Evolutionary conservation across 768 basidiomycete species (phyloP).

Genomic region (Pleurotus salmoneostramineus): DNA sequence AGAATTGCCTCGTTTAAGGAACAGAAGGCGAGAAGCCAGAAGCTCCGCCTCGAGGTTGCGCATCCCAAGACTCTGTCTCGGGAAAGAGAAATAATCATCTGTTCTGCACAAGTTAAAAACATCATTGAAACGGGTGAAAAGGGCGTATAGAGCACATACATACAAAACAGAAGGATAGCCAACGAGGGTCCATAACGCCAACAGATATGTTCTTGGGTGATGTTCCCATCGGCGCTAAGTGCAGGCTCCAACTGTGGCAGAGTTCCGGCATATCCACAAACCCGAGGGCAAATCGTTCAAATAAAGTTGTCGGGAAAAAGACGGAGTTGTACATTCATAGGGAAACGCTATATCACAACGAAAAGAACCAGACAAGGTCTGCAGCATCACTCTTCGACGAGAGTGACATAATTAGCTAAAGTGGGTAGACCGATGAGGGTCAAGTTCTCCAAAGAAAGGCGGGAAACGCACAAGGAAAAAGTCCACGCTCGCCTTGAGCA

Average conservation of each 20-base stretch:
- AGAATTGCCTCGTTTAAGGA: background rate
- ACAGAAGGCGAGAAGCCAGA: slow-evolving; percentile 3
- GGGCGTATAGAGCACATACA: background rate
- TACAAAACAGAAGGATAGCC: background rate
- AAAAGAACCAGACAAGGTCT: background rate
- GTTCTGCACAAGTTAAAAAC: too few species aligned
- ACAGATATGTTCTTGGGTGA: background rate
- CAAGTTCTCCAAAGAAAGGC: background rate
- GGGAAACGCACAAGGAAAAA: background rate
- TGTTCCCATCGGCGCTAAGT: background rate
- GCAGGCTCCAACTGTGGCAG: background rate
- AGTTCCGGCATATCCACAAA: background rate
- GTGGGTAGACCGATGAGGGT: background rate
- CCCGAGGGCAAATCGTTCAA: background rate
- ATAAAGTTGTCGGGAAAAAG: background rate
- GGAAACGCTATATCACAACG: background rate
- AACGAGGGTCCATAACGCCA: too few species aligned
- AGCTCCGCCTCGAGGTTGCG: background rate
- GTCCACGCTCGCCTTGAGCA: background rate
- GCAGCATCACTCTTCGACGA: background rate
- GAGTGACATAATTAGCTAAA: background rate
- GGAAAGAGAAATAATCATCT: too few species aligned
- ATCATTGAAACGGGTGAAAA: too few species aligned
- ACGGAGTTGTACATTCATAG: background rate
- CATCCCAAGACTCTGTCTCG: too few species aligned